Evolutionary conservation across 371 early-diverging fungal genomes (phyloP).

Genomic region (Mucor circinelloides): DNA sequence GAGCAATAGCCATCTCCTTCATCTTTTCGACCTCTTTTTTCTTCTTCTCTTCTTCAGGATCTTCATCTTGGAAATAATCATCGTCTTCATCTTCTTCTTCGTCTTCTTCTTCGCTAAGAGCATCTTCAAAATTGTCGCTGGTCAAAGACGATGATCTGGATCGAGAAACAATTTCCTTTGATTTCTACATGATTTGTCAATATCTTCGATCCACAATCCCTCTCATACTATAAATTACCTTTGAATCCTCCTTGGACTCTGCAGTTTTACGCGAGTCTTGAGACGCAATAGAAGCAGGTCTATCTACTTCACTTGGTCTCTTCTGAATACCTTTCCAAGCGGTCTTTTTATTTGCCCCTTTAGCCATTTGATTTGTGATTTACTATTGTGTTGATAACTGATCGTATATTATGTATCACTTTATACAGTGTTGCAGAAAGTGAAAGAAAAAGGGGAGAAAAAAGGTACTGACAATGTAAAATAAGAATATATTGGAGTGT

Average conservation of each 20-base stretch:
- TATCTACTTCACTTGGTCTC: background rate
- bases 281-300: slow-evolving; percentile 8
- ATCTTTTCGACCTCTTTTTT: background rate
- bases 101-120: slow-evolving; percentile 11
- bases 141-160: slow-evolving; percentile 22
- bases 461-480: background rate
- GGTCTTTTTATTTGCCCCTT: slow-evolving; percentile 5
- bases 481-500: background rate
- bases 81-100: slow-evolving; percentile 28
- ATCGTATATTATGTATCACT: background rate
- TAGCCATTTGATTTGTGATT: slow-evolving; percentile 3
- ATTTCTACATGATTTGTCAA: background rate
- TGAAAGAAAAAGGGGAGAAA: background rate
- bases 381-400: background rate
- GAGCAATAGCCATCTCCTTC: slow-evolving; percentile 1
- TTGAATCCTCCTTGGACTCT: background rate
- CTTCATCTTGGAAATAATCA: slow-evolving; percentile 25
- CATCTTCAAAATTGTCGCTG: slow-evolving; percentile 25
- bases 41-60: slow-evolving; percentile 4
- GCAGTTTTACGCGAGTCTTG: background rate
- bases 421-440: background rate
- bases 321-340: slow-evolving; percentile 18
- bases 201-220: background rate
- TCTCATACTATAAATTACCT: background rate
- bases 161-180: background rate